phyloP scores from a whole-genome alignment of 73 alveolate genomes.

The Paramecium sexaurelia region DNA sequence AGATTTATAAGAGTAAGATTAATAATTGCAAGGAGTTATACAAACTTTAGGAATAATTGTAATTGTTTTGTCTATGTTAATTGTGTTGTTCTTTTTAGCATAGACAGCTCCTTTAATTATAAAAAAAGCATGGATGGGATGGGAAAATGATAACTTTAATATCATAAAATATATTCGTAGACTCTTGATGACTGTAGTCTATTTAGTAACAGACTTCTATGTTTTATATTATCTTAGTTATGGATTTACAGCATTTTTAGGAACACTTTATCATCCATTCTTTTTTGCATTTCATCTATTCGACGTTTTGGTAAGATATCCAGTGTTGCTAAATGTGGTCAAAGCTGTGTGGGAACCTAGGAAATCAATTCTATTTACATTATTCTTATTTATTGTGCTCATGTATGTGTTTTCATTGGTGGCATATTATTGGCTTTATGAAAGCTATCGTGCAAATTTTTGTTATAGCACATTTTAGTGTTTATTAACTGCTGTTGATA shows the following conservation, averaged over 20 bases:
- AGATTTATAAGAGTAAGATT: neutral
- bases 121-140: conserved; percentile 71
- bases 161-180: conserved; percentile 33
- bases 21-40: neutral
- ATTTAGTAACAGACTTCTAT: conserved; percentile 62
- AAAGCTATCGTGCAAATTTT: conserved; percentile 61
- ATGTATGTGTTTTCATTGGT: conserved; percentile 68
- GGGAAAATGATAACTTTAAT: conserved; percentile 37
- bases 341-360: conserved; percentile 73
- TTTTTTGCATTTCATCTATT: conserved; percentile 71
- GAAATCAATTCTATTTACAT: conserved; percentile 69
- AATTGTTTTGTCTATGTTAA: conserved; percentile 64
- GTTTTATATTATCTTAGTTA: conserved; percentile 67
- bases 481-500: conserved; percentile 76
- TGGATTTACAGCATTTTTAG: conserved; percentile 66
- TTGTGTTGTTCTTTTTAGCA: conserved; percentile 69
- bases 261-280: conserved; percentile 72
- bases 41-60: conserved; percentile 64
- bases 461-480: conserved; percentile 77
- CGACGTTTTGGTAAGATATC: conserved; percentile 72
- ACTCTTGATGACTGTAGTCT: conserved; percentile 50
- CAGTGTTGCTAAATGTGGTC: conserved; percentile 71
- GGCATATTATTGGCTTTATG: conserved; percentile 73
- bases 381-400: conserved; percentile 66
- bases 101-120: conserved; percentile 69